Conservation (phyloP, 1,139 yeast genomes). For the Arxiozyma slooffiae region DNA sequence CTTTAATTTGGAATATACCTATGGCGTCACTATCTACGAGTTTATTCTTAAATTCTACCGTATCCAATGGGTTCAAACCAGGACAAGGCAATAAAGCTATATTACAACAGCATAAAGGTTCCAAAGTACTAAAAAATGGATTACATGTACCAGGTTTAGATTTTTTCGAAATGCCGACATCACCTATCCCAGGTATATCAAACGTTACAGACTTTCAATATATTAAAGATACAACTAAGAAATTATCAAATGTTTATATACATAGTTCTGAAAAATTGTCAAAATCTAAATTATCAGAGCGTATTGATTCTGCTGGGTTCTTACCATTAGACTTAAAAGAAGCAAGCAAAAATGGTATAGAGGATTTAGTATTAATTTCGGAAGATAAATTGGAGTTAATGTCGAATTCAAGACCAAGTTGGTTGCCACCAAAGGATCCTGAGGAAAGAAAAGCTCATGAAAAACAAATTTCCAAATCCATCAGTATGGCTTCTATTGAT, state of each 20-base stretch:
- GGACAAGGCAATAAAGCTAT: slow-evolving; percentile 1
- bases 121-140: neutral
- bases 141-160: slow-evolving; percentile 13
- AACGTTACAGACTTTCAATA: slow-evolving; percentile 29
- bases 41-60: slow-evolving; percentile 27
- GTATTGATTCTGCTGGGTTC: slow-evolving; percentile 31
- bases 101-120: slow-evolving; percentile 4
- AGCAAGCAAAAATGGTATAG: slow-evolving; percentile 35
- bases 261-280: slow-evolving; percentile 32
- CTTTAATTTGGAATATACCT: slow-evolving; percentile 40
- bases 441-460: slow-evolving; percentile 37
- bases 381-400: slow-evolving; percentile 35
- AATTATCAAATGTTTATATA: slow-evolving; percentile 37
- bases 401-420: slow-evolving; percentile 40
- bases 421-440: slow-evolving; percentile 42
- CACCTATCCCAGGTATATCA: slow-evolving; percentile 34
- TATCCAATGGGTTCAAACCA: slow-evolving; percentile 1
- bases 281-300: slow-evolving; percentile 31
- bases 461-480: slow-evolving; percentile 34
- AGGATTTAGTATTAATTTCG: slow-evolving; percentile 40
- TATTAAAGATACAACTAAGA: slow-evolving; percentile 35
- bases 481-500: slow-evolving; percentile 33
- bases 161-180: slow-evolving; percentile 31
- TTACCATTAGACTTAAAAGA: slow-evolving; percentile 32
- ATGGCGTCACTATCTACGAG: slow-evolving; percentile 35